These are phyloP conservation scores for Myxozyma melibiosi DNA, from an alignment of 805 yeast genomes.

Conservation along the genomic window DNA sequence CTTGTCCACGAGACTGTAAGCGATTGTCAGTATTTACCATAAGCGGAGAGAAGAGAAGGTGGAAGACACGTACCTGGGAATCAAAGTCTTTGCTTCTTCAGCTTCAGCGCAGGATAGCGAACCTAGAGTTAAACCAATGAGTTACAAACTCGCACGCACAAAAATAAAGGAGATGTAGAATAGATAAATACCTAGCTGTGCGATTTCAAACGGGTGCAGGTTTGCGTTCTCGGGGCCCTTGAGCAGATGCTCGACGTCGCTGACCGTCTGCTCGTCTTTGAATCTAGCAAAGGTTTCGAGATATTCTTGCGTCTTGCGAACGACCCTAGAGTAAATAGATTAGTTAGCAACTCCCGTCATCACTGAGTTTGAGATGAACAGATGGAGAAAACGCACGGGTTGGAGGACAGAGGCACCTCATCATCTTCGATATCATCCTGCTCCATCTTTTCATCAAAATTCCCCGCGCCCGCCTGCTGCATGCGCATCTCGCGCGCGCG, in stretches of 20 bases:
- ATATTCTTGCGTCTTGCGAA: constrained; percentile 89
- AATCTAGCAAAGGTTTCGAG: constrained; percentile 84
- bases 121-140: constrained; percentile 44
- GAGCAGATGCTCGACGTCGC: constrained; percentile 87
- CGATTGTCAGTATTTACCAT: neutral
- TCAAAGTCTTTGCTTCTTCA: constrained; percentile 92
- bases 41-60: neutral
- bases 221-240: constrained; percentile 70
- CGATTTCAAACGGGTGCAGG: constrained; percentile 92
- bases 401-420: constrained; percentile 38
- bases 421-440: constrained; percentile 43
- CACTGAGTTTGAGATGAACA: no score
- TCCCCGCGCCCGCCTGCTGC: constrained; percentile 13
- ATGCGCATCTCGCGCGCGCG: constrained; percentile 57
- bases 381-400: constrained; percentile 18
- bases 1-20: constrained; percentile 66
- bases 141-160: neutral
- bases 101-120: constrained; percentile 94
- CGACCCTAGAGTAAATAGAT: constrained; percentile 51
- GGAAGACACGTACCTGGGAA: constrained; percentile 53
- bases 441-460: constrained; percentile 41
- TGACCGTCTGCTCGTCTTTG: constrained; percentile 87
- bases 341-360: neutral
- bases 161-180: neutral
- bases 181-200: constrained; percentile 60